phyloP scores from a whole-genome alignment of 1,284 basidiomycete genomes.

The Ceratorhiza oryzae-sativae region DNA sequence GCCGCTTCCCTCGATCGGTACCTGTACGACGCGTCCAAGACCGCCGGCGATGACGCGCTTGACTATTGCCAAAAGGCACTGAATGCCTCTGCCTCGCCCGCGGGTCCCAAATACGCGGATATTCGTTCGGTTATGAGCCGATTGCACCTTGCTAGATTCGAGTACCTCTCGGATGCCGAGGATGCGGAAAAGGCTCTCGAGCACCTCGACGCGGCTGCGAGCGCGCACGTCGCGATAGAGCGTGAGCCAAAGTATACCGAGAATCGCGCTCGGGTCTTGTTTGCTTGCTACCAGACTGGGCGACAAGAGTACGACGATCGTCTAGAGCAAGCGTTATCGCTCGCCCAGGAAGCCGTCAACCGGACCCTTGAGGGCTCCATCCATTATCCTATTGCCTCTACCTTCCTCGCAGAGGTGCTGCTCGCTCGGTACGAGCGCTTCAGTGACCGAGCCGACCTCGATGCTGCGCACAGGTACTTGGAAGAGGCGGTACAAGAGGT shows the following conservation, averaged over 20 bases:
- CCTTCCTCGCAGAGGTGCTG: conserved; percentile 17
- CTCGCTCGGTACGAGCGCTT: conserved; percentile 25
- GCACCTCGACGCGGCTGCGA: neutral
- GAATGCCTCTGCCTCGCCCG: neutral
- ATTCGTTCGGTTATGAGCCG: neutral
- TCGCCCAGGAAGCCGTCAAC: neutral
- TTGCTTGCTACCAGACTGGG: conserved; percentile 15
- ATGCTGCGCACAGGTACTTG: neutral
- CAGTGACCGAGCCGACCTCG: neutral
- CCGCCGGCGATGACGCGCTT: neutral
- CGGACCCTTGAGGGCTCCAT: neutral
- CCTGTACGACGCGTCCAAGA: neutral
- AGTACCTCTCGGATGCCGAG: neutral
- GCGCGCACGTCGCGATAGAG: neutral
- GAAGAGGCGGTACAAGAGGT: conserved; percentile 18
- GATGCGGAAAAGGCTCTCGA: conserved; percentile 2
- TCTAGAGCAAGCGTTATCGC: neutral
- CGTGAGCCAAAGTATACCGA: neutral
- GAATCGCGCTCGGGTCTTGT: neutral
- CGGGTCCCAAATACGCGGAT: neutral
- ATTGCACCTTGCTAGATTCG: conserved; percentile 16
- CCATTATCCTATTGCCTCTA: neutral
- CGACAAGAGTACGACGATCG: neutral
- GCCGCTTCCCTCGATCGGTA: conserved; percentile 11
- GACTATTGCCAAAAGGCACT: conserved; percentile 3